Base-by-base conservation (phyloP, 2,329 filamentous ascomycete species). In the Myriosclerotinia curreyana region DNA sequence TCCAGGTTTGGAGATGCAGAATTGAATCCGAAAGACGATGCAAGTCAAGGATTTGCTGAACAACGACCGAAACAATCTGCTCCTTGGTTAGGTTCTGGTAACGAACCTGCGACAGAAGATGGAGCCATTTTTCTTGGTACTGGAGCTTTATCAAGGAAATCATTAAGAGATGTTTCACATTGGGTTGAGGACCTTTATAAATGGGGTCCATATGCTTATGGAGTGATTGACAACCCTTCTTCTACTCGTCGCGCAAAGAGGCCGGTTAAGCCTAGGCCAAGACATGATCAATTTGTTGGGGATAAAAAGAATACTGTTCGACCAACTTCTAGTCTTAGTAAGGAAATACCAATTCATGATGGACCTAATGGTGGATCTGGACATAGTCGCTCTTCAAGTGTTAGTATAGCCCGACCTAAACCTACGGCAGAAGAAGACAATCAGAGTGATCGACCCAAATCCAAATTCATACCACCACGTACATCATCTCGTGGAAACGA, bases 161-260 rank as follows among this genome's bases (percentile, higher is more conserved):
- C 91, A 0, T 73, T 96, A 53, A 82, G 86, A 55, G 86, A 89
- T 70, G 74, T 97, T 34, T 88, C 89, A 1, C 84, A 89, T 63
- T 98, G 94, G 94, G 88, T 95, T 82, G 90, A 96, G 75, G 89
- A 91, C 72, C 82, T 97, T 2, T 96, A 95, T 75, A 87, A 82
- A 38, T 91, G 92, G 80, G 94, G 93, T 2, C 86, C 91, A 60
- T 83, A 90, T 71, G 87, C 94, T 2, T 98, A 96, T 74, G 94
- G 93, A 5, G 84, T 97, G 8, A 84, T 85, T 61, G 89, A 96
- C 44, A 92, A 91, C 69, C 90, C 92, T 17, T 84, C 83, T 1
- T 88, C 90, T 1, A 82, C 82, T 65, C 83, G 89, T 28, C 67
- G 68, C 55, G 76, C 78, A 50, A 77, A 74, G 68, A 83, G 67